Conservation (phyloP, 176 grass and related monocot species). For the Hyparrhenia diplandra region DNA sequence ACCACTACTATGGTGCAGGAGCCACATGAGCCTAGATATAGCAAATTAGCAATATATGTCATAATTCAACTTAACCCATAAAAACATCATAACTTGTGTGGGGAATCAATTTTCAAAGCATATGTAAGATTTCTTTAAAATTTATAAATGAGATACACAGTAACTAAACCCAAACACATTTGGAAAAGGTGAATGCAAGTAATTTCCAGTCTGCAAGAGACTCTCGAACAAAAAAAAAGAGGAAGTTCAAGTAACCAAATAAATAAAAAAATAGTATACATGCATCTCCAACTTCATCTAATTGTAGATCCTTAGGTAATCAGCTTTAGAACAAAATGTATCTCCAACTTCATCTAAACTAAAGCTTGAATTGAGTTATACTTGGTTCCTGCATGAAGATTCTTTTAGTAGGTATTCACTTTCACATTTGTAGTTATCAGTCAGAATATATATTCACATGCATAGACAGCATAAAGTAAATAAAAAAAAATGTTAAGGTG, state of each 20-base stretch:
- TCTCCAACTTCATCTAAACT: background rate
- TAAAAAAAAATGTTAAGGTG: background rate
- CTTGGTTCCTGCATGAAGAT: slow-evolving; percentile 1
- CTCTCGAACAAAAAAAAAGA: background rate
- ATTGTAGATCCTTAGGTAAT: background rate
- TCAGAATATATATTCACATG: background rate
- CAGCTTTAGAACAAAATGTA: background rate
- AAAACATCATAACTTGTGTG: background rate
- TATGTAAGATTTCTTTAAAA: background rate
- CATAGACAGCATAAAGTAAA: slow-evolving; percentile 1
- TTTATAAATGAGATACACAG: background rate
- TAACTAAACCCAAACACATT: background rate
- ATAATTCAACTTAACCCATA: background rate
- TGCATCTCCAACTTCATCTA: background rate
- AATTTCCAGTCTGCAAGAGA: background rate
- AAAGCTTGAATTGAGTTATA: slow-evolving; percentile 7
- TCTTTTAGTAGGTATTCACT: background rate
- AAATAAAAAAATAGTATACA: background rate
- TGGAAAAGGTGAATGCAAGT: background rate
- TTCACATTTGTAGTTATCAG: background rate
- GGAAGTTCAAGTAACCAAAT: background rate
- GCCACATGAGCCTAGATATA: background rate
- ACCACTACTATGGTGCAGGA: background rate
- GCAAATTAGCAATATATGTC: background rate
- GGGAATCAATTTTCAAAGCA: background rate